Evolutionary conservation across 345 rosid species (phyloP), one percentile per base, ranked within the genome.

Genomic region (Draba incana): DNA sequence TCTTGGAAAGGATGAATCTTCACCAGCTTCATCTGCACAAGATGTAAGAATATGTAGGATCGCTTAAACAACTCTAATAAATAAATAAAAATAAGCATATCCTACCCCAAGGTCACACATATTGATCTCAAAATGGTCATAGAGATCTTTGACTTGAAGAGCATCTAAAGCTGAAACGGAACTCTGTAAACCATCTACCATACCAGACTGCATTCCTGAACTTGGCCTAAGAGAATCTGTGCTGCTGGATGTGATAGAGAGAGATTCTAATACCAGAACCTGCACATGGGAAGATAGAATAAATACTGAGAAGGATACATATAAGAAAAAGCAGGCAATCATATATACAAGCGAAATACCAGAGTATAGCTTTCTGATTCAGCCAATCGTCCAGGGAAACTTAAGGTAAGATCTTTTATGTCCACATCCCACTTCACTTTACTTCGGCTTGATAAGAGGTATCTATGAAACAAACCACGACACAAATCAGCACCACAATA

Each of bases 351-450:
- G 74, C 16, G 10, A 72, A 64, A 80, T 86, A 92, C 98, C 98
- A 92, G 78, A 71, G 74, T 76, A 66, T 56, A 65, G 59, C 76
- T 80, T 65, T 83, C 85, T 48, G 80, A 77, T 66, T 64, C 69
- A 46, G 70, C 74, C 68, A 78, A 75, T 62, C 56, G 62, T 79
- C 83, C 81, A 42, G 88, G 96, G 75, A 90, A 41, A 74, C 64
- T 70, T 52, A 90, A 38, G 57, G 72, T 74, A 55, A 86, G 63
- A 77, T 79, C 60, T 50, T 58, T 73, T 78, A 88, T 57, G 45
- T 69, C 81, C 67, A 90, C 67, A 63, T 92, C 84, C 96, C 86
- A 92, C 11, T 66, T 69, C 64, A 90, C 68, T 79, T 81, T 86
- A 64, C 64, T 81, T 58, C 71, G 87, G 76, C 71, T 81, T 65